These are phyloP conservation scores for Bruguiera hainesii DNA, from an alignment of 441 rosid genomes.

Conservation along the genomic window DNA sequence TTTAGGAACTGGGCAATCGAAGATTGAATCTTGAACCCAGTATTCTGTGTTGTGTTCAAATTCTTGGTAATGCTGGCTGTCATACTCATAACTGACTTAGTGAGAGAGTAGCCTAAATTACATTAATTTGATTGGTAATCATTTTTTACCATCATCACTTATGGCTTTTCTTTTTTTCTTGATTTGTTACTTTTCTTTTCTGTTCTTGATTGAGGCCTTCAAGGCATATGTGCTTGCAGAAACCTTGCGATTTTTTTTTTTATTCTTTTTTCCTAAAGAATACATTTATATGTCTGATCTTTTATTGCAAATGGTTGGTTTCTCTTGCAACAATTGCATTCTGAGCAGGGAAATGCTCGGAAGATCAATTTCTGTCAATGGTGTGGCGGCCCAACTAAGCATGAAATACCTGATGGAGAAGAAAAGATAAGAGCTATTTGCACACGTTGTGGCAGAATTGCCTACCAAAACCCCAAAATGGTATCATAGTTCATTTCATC, in stretches of 20 bases:
- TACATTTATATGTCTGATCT: neutral
- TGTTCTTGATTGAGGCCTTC: neutral
- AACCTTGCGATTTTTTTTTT: no score
- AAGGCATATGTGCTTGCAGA: no score
- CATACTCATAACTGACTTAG: neutral
- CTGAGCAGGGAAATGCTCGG: constrained; percentile 51
- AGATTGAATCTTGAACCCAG: neutral
- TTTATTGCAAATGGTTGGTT: neutral
- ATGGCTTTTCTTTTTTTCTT: neutral
- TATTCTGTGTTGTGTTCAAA: neutral
- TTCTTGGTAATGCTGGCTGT: neutral
- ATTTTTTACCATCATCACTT: neutral
- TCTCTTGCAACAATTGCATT: constrained; percentile 13
- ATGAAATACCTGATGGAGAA: constrained; percentile 85
- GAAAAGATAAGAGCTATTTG: constrained; percentile 88
- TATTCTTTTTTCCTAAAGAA: neutral
- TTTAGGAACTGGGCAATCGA: neutral
- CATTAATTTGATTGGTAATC: constrained; percentile 1
- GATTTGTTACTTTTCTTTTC: neutral
- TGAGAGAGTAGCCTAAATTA: neutral
- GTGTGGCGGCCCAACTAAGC: constrained; percentile 90
- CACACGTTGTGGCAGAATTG: constrained; percentile 64
- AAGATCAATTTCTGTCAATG: constrained; percentile 89
- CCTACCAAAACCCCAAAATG: constrained; percentile 97
- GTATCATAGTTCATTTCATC: constrained; percentile 30